Base-by-base conservation (phyloP, 2,329 filamentous ascomycete genomes). In the Zymoseptoria crescenta region DNA sequence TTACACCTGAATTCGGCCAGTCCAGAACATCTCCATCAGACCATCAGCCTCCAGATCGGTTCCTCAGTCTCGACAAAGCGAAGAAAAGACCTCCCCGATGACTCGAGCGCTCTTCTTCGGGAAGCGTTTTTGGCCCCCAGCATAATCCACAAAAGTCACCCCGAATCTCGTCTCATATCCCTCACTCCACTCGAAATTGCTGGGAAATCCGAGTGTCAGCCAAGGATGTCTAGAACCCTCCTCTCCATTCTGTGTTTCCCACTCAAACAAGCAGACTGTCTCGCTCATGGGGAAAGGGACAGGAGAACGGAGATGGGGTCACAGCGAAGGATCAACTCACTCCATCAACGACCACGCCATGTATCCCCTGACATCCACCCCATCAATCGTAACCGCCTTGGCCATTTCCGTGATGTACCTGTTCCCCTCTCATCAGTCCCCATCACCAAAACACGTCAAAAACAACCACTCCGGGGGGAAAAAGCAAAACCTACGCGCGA, bases 91-190 rank as follows among this genome's bases (percentile, higher is more conserved):
- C 30, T 66, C 58, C 8, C 56, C 83, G 68, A 95, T 81, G 69
- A 82, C 81, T 74, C 80, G 82, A 20, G 88, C 90, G 73, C 89
- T 94, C 82, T 91, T 90, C 82, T 96, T 96, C 48, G 90, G 86
- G 66, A 86, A 82, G 55, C 90, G 80, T 78, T 87, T 89, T 80
- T 95, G 91, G 24, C 84, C 86, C 65, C 89, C 83, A 67, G 83
- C 77, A 73, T 94, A 95, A 75, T 95, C 89, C 56, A 95, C 89
- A 72, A 82, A 94, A 6, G 87, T 89, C 58, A 91, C 89, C 27
- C 90, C 90, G 68, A 95, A 95, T 49, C 90, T 82, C 50, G 89
- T 94, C 76, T 89, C 86, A 70, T 93, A 96, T 9, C 90, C 90
- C 73, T 27, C 27, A 27, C 8, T 29, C 52, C 52, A 45, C 45